Base-by-base conservation (phyloP, 2,329 filamentous ascomycete species). In the Aureobasidium pullulans region DNA sequence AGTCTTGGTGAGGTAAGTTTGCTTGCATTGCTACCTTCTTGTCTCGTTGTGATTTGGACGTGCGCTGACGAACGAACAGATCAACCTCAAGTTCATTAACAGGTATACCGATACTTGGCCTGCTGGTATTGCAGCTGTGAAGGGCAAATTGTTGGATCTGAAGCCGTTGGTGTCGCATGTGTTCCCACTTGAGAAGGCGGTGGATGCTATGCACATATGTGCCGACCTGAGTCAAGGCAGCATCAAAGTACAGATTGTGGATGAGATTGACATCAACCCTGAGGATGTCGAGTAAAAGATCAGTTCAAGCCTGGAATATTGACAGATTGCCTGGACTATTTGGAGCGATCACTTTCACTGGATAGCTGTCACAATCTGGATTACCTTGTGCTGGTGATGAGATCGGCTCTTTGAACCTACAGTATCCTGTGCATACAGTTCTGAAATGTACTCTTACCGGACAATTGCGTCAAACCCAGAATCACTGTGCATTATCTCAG, bases 41-140 rank as follows among this genome's bases (percentile, higher is more conserved):
- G 10, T 15, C n/a, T 37, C 28, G 47, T 31, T 49, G 47, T 36
- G 4, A 19, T 11, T 15, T 50, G 39, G 19, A 36, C 29, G 19
- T 1, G 23, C 23, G 15, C 37, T 40, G 37, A 29, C 19, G 8
- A 9, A 6, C 7, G 47, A 54, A 32, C 54, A 63, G 61, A 61
- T 88, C 63, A 78, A 87, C 64, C 74, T 89, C 29, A 82, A 80
- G 39, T 89, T 89, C 72, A 88, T 88, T 68, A 88, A 89, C 69
- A 77, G 86, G 7, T 89, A 88, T 68, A 77, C 80, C 42, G 84
- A 88, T 66, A 88, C 85, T 0, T 89, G 86, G 85, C 85, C 85
- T 0, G 79, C 81, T 0, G 86, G 83, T 0, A 85, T 89, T 36
- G 76, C 81, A 6, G 82, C 81, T 49, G 67, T 89, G 31, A 78